A percentile compares a stretch with the other conserved stretches of the same genome.
Evolutionary conservation across 2,329 filamentous ascomycete species (phyloP).

Genomic region (Phoma sp.): DNA sequence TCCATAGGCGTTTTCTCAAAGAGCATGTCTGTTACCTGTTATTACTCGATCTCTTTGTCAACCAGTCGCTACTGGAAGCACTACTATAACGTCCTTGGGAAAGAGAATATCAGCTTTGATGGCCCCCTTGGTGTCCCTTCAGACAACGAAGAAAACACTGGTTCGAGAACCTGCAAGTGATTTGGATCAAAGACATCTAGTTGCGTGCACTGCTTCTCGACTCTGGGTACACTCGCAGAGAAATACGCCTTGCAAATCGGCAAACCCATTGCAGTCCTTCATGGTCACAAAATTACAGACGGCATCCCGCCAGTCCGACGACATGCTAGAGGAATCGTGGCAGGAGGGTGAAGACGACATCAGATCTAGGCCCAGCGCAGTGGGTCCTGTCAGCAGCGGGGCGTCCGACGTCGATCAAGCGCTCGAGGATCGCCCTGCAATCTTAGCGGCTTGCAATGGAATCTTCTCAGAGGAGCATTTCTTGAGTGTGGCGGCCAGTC

Average conservation of each 20-base stretch:
- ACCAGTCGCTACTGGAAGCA: conserved; percentile 4
- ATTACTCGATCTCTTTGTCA: conserved; percentile 46
- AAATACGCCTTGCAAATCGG: conserved; percentile 13
- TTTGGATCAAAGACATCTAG: neutral
- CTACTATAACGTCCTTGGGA: conserved; percentile 23
- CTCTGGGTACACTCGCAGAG: conserved; percentile 28
- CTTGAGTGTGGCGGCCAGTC: neutral
- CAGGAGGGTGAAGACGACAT: neutral
- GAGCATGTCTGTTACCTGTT: conserved; percentile 49
- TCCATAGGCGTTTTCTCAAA: conserved; percentile 39
- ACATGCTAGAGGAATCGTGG: neutral
- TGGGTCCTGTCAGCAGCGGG: neutral
- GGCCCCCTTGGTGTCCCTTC: neutral
- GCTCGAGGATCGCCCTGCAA: neutral
- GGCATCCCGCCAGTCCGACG: neutral
- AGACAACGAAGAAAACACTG: neutral
- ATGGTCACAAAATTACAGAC: neutral
- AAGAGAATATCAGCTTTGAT: conserved; percentile 21
- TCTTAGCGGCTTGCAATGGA: neutral
- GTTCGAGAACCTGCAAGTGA: neutral
- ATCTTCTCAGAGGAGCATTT: neutral
- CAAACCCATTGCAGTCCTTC: conserved; percentile 16
- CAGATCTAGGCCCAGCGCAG: neutral
- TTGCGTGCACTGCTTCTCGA: conserved; percentile 1
- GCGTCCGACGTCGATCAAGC: neutral